These are phyloP conservation scores for Rhodotorula paludigena DNA, from an alignment of 768 basidiomycete genomes.

Conservation along the genomic window DNA sequence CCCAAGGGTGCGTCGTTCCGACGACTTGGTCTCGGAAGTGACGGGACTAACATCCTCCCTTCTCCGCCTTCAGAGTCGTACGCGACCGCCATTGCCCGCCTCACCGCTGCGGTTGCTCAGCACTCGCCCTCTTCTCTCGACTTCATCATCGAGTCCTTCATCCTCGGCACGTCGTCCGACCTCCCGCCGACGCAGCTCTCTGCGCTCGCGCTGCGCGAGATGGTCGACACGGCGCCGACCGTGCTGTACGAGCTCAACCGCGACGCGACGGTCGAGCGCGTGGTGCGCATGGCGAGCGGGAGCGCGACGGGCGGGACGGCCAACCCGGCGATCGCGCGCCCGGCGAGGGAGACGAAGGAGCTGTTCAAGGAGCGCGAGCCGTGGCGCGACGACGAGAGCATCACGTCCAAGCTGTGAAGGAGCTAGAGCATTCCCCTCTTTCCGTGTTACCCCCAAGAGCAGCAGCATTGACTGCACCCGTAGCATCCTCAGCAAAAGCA, in stretches of 20 bases:
- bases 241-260: constrained; percentile 64
- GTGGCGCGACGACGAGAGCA: constrained; percentile 46
- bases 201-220: constrained; percentile 42
- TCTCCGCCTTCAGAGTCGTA: constrained; percentile 56
- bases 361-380: constrained; percentile 51
- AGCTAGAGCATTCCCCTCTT: too few species aligned
- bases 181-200: constrained; percentile 59
- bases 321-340: constrained; percentile 63
- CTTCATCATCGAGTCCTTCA: constrained; percentile 21
- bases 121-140: constrained; percentile 3
- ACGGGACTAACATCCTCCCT: constrained; percentile 56
- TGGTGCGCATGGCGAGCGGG: constrained; percentile 62
- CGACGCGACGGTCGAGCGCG: constrained; percentile 61
- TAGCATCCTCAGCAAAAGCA: not conserved
- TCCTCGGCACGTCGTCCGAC: constrained; percentile 53
- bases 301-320: constrained; percentile 3
- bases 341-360: constrained; percentile 77
- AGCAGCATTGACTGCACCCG: too few species aligned
- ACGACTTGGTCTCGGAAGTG: constrained; percentile 1
- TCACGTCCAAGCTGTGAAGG: constrained; percentile 43
- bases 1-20: constrained; percentile 42
- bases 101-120: constrained; percentile 28
- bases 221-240: constrained; percentile 51
- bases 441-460: too few species aligned
- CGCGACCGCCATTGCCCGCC: constrained; percentile 26